Evolutionary conservation across 2,329 filamentous ascomycete genomes (phyloP).

Genomic region (Alternaria arborescens): DNA sequence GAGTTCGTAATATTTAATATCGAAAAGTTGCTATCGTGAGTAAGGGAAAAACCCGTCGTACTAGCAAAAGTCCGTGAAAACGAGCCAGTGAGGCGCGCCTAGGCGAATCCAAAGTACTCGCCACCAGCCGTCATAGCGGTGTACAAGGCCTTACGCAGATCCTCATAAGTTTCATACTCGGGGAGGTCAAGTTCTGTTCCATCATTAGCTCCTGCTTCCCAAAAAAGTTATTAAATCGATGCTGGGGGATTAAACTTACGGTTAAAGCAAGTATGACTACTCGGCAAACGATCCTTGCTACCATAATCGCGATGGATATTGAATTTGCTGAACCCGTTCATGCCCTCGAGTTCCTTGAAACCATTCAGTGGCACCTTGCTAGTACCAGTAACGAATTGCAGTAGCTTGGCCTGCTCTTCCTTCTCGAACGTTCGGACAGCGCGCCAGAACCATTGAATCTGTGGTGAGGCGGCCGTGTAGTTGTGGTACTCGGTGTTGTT

Average conservation of each 20-base stretch:
- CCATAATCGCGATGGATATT: conserved; percentile 99
- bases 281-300: conserved; percentile 92
- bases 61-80: background rate
- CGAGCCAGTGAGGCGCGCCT: conserved; percentile 44
- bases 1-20: conserved; percentile 26
- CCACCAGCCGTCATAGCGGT: conserved; percentile 98
- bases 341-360: conserved; percentile 98
- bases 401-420: conserved; percentile 94
- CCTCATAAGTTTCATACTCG: conserved; percentile 96
- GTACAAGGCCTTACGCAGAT: conserved; percentile 83
- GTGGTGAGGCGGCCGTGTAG: conserved; percentile 90
- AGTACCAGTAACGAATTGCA: conserved; percentile 98
- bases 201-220: conserved; percentile 45
- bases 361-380: conserved; percentile 98
- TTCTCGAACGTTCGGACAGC: conserved; percentile 97
- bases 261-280: conserved; percentile 98
- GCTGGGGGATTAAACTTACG: conserved; percentile 69
- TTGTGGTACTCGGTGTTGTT: conserved; percentile 99
- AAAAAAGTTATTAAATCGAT: background rate
- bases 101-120: conserved; percentile 97
- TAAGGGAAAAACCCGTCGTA: background rate
- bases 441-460: conserved; percentile 99
- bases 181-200: conserved; percentile 89
- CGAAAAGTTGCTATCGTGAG: conserved; percentile 13
- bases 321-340: conserved; percentile 98